A percentile compares a stretch with the other conserved stretches of the same genome.
phyloP scores from a whole-genome alignment of 306 rosid genomes.

The Styphnolobium japonicum region DNA sequence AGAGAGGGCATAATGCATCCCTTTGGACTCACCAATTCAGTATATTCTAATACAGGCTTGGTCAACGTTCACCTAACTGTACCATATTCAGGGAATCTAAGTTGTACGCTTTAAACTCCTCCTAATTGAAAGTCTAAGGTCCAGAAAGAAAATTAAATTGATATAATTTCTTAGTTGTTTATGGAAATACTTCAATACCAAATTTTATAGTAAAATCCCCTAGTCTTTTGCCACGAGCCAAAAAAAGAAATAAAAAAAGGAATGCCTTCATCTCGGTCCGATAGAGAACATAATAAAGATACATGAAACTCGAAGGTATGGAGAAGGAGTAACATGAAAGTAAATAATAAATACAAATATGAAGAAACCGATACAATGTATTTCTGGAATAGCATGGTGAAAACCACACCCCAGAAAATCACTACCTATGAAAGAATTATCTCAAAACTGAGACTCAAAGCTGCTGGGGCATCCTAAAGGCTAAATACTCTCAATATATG shows the following conservation, averaged over 20 bases:
- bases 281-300: not conserved
- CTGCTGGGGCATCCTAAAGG: conserved; percentile 22
- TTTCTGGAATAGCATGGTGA: conserved; percentile 35
- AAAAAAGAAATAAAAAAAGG: not conserved
- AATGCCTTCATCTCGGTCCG: not conserved
- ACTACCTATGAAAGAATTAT: conserved; percentile 51
- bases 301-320: not conserved
- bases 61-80: not conserved
- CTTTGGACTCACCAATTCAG: not conserved
- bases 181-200: not conserved
- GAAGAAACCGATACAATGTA: conserved; percentile 35
- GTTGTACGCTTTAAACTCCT: not conserved
- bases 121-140: not conserved
- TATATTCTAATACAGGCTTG: not conserved
- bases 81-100: not conserved
- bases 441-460: conserved; percentile 30
- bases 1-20: not conserved
- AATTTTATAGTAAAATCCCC: not conserved
- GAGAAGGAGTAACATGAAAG: not conserved
- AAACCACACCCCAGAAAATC: conserved; percentile 29
- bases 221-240: not conserved
- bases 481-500: conserved; percentile 30
- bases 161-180: not conserved
- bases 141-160: not conserved
- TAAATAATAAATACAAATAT: conserved; percentile 31